These are phyloP conservation scores for Mimosa bimucronata DNA, from an alignment of 306 rosid genomes.

Conservation along the genomic window DNA sequence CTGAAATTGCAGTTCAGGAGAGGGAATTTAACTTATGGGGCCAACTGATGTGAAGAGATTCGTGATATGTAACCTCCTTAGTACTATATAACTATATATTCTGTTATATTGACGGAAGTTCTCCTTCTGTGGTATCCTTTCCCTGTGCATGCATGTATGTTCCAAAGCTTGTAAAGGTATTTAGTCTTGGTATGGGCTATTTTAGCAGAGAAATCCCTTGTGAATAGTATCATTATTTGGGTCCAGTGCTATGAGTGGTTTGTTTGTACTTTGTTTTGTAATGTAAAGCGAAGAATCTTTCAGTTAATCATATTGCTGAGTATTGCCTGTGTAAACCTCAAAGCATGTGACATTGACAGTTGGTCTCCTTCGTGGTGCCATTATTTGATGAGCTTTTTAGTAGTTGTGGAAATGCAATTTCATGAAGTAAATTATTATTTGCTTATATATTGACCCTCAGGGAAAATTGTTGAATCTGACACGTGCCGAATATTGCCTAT, in stretches of 20 bases:
- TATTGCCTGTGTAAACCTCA: neutral
- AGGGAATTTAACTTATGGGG: constrained; percentile 46
- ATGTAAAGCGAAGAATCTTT: constrained; percentile 6
- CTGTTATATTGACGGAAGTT: constrained; percentile 27
- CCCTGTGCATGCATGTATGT: constrained; percentile 9
- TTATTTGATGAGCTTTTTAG: neutral
- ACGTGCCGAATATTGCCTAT: neutral
- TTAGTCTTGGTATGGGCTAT: constrained; percentile 20
- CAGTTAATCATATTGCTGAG: constrained; percentile 12
- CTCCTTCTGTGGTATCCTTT: constrained; percentile 23
- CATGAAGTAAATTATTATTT: neutral
- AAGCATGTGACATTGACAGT: neutral
- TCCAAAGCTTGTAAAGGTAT: constrained; percentile 34
- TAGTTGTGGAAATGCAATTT: neutral
- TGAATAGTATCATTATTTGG: constrained; percentile 31
- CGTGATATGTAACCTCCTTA: constrained; percentile 26
- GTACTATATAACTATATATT: too few relatives aligned
- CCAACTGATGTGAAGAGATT: constrained; percentile 26
- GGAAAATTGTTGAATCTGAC: neutral
- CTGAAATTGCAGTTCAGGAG: constrained; percentile 46
- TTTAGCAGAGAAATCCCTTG: neutral
- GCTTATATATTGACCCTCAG: neutral
- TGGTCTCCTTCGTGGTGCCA: neutral
- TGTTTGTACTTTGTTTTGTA: neutral
- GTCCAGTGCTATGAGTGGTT: neutral